Percentiles rank a stretch among this genome's conserved stretches.
Conservation (phyloP, 805 yeast species). For the Metschnikowia baotianmanensis region DNA sequence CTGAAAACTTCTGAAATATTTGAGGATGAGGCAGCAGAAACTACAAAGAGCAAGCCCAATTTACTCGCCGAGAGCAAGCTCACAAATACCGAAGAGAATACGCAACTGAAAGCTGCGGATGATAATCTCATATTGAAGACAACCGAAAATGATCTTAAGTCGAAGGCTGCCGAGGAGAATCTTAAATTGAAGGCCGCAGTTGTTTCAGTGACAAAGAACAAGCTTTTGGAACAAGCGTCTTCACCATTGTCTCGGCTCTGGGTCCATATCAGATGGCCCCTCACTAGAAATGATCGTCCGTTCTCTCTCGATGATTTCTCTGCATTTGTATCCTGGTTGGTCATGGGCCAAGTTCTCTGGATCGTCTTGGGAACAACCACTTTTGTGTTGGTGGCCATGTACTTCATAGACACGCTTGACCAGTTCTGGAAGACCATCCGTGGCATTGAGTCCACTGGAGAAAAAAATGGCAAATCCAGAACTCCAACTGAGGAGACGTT, state of each 20-base stretch:
- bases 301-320: constrained; percentile 50
- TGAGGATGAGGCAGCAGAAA: no score
- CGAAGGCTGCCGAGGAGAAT: no score
- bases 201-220: constrained; percentile 9
- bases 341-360: constrained; percentile 58
- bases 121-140: no score
- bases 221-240: constrained; percentile 30
- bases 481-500: constrained; percentile 22
- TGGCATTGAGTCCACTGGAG: constrained; percentile 15
- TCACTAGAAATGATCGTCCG: constrained; percentile 47
- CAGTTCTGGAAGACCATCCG: constrained; percentile 23
- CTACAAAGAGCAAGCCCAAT: neutral
- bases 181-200: neutral
- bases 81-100: no score
- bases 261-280: constrained; percentile 47
- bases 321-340: constrained; percentile 55
- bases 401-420: constrained; percentile 39
- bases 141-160: no score
- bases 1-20: neutral
- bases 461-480: neutral
- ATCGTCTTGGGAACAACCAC: constrained; percentile 57
- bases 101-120: no score
- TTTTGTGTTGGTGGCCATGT: constrained; percentile 47
- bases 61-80: no score
- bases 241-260: constrained; percentile 30